Evolutionary conservation across 2,329 filamentous ascomycete genomes (phyloP).

Genomic region (Aureobasidium musti): DNA sequence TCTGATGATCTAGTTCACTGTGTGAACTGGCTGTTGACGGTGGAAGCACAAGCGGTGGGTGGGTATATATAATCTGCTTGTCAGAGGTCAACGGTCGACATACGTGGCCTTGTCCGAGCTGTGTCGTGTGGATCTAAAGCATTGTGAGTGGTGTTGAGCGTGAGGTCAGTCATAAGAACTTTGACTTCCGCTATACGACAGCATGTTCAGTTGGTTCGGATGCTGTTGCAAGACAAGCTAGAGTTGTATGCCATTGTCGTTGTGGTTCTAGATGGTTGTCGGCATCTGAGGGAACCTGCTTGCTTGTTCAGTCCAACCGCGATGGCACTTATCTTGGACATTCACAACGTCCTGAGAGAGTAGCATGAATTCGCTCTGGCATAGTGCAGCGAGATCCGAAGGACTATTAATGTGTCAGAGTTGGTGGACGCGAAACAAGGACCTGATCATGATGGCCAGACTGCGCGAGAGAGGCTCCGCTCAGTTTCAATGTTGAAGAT

Average conservation of each 20-base stretch:
- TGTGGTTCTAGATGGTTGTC: neutral
- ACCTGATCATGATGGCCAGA: neutral
- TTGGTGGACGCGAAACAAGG: neutral
- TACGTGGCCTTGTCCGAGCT: neutral
- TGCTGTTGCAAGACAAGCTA: neutral
- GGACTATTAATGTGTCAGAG: neutral
- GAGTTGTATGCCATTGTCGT: neutral
- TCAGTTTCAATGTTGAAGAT: neutral
- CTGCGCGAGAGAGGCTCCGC: neutral
- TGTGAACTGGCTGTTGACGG: constrained; percentile 15
- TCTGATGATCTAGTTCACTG: constrained; percentile 16
- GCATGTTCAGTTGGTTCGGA: neutral
- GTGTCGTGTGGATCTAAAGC: neutral
- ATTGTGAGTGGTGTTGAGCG: neutral
- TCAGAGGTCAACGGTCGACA: neutral
- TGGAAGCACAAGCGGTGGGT: neutral
- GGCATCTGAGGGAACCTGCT: too few species aligned
- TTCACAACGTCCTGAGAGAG: neutral
- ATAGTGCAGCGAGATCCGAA: neutral
- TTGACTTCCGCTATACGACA: too few species aligned
- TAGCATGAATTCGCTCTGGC: neutral
- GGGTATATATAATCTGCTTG: neutral
- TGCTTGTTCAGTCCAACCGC: neutral
- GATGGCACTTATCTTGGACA: neutral
- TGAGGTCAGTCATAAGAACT: too few species aligned